Percentiles rank a stretch among this genome's conserved stretches.
Conservation (phyloP, 768 basidiomycete species). For the Lenzites betulinus region DNA sequence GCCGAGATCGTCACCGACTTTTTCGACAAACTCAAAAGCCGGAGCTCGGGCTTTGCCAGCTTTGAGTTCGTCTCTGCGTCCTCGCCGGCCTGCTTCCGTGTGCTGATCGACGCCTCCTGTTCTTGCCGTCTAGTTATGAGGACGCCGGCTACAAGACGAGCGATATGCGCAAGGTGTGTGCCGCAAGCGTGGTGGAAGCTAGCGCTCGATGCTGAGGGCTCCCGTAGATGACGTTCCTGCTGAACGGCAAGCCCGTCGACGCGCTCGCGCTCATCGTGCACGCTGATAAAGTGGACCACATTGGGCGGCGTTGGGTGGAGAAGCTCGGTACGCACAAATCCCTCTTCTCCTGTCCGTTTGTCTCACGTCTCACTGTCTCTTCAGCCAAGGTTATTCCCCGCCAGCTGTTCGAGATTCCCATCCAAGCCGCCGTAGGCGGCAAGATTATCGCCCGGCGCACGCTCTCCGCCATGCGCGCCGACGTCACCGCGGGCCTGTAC, state of each 20-base stretch:
- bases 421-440: constrained; percentile 89
- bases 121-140: constrained; percentile 68
- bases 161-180: constrained; percentile 75
- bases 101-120: not conserved
- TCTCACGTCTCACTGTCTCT: not conserved
- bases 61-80: constrained; percentile 67
- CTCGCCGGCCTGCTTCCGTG: not conserved
- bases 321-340: constrained; percentile 71
- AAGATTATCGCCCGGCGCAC: constrained; percentile 90
- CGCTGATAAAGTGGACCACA: constrained; percentile 68
- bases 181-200: not conserved
- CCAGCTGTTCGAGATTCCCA: constrained; percentile 92
- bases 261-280: constrained; percentile 93
- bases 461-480: constrained; percentile 79
- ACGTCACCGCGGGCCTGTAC: constrained; percentile 93
- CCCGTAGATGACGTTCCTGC: constrained; percentile 81
- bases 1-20: constrained; percentile 95
- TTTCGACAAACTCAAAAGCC: constrained; percentile 91
- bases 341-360: not conserved
- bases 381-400: constrained; percentile 89
- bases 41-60: constrained; percentile 88
- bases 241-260: constrained; percentile 90
- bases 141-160: constrained; percentile 86
- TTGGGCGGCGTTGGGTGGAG: constrained; percentile 86
- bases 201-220: not conserved